Evolutionary conservation across 345 rosid species (phyloP).

Genomic region (Turnera subulata): DNA sequence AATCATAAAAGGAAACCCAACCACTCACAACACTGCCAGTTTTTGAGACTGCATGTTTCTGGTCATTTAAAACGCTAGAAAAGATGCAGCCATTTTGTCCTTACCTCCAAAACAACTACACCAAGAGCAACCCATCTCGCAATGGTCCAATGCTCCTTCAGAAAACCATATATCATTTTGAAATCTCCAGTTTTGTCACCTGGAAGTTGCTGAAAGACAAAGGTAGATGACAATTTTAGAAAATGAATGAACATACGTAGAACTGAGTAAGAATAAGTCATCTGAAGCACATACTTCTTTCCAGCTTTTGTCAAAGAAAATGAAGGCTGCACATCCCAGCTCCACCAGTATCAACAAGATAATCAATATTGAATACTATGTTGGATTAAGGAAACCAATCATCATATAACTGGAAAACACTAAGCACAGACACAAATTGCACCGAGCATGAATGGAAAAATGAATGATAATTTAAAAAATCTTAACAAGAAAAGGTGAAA

Average conservation of each 20-base stretch:
- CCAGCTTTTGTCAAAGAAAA: slow-evolving; percentile 87
- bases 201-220: slow-evolving; percentile 62
- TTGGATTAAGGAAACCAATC: slow-evolving; percentile 56
- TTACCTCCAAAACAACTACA: slow-evolving; percentile 78
- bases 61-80: too few species aligned
- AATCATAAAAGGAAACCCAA: too few species aligned
- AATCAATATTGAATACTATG: slow-evolving; percentile 69
- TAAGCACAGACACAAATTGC: too few species aligned
- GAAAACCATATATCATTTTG: slow-evolving; percentile 59
- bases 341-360: slow-evolving; percentile 83
- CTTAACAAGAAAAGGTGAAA: too few species aligned
- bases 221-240: slow-evolving; percentile 1
- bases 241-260: slow-evolving; percentile 4
- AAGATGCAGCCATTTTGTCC: neutral
- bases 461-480: too few species aligned
- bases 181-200: slow-evolving; percentile 81
- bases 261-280: neutral
- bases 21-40: too few species aligned
- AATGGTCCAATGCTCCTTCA: slow-evolving; percentile 75
- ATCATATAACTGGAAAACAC: slow-evolving; percentile 1
- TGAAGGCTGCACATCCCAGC: slow-evolving; percentile 86
- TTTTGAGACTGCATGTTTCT: too few species aligned
- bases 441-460: too few species aligned
- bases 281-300: slow-evolving; percentile 51
- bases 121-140: slow-evolving; percentile 94